Base-by-base conservation (phyloP, 768 basidiomycete genomes). In the Leccinum incarnatum region DNA sequence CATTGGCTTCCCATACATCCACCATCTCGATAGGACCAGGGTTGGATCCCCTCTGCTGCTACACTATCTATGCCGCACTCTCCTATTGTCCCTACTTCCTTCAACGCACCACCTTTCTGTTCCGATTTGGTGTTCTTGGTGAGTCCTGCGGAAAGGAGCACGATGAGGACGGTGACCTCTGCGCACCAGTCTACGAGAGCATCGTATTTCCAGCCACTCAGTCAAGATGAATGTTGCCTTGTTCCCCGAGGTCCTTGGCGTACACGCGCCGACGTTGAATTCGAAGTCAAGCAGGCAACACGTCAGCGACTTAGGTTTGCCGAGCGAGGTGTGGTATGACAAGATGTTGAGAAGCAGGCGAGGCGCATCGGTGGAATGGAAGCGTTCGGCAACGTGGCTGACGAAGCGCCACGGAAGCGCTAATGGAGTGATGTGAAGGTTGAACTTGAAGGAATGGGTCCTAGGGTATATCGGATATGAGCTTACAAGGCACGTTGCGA, bases 101-200 rank as follows among this genome's bases (percentile, higher is more conserved):
- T 91, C 0, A 76, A 72, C 4, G 56, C 36, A 15, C 67, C 61
- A 49, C 75, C 65, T 49, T 72, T 65, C 25, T 72, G 67, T 48
- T 71, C 72, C 36, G 78, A 70, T 56, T 81, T 82, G 25, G 79
- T 76, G 47, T 75, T 77, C 72, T 97, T 98, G 62, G 95, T 29
- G 65, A 55, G 83, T 79, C 63, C 88, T 87, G 46, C 85, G 85
- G 53, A 98, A 76, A 1, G 83, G 77, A 90, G 80, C 15, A 86
- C 75, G 42, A 94, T 76, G 2, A 94, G 94, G 14, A 98, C 83
- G 14, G 85, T 79, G 42, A 96, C 80, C 75, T 98, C 97, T 0
- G 27, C 27, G 27, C 27, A 29, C 27, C 27, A 29, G 8, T 29
- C 8, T 29, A 29, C 27, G 27, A 29, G 27, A 29, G 27, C 27